These are phyloP conservation scores for Ceratocystis diversiconidia DNA, from an alignment of 2,329 filamentous ascomycete species.

Conservation along the genomic window DNA sequence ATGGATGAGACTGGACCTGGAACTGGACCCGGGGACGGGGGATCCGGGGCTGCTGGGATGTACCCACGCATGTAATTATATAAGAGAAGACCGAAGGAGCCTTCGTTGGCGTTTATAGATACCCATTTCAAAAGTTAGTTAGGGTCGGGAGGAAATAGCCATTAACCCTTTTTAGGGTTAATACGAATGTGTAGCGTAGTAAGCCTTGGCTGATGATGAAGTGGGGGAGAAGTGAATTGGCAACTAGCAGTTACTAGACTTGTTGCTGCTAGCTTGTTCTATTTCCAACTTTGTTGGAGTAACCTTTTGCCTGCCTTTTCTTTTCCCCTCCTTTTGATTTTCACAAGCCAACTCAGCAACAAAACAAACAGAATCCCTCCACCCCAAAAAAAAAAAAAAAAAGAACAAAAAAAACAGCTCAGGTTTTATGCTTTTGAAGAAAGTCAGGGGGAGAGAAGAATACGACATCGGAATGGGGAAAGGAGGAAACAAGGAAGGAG, in stretches of 20 bases:
- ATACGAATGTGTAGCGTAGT: not conserved
- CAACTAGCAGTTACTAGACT: too few relatives aligned
- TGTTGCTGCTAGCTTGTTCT: too few relatives aligned
- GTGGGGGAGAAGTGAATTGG: not conserved
- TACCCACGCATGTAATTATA: not conserved
- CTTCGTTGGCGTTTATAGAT: not conserved
- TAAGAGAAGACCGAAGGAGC: not conserved
- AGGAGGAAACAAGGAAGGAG: not conserved
- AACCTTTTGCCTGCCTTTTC: too few relatives aligned
- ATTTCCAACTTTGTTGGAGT: too few relatives aligned
- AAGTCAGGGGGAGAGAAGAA: not conserved
- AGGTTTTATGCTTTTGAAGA: not conserved
- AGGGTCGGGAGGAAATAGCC: not conserved
- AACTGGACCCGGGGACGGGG: not conserved
- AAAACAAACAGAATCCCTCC: too few relatives aligned
- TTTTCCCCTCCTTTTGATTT: not conserved
- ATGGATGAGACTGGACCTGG: slow-evolving; percentile 4
- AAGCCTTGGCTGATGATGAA: not conserved
- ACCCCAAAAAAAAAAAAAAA: too few relatives aligned
- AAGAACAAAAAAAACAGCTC: not conserved
- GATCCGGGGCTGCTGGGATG: not conserved
- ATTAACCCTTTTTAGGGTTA: not conserved
- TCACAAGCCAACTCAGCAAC: not conserved
- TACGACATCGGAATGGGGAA: not conserved
- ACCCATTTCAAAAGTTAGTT: not conserved